Conservation (phyloP, 176 grass and related monocot genomes). For the Triticum urartu region DNA sequence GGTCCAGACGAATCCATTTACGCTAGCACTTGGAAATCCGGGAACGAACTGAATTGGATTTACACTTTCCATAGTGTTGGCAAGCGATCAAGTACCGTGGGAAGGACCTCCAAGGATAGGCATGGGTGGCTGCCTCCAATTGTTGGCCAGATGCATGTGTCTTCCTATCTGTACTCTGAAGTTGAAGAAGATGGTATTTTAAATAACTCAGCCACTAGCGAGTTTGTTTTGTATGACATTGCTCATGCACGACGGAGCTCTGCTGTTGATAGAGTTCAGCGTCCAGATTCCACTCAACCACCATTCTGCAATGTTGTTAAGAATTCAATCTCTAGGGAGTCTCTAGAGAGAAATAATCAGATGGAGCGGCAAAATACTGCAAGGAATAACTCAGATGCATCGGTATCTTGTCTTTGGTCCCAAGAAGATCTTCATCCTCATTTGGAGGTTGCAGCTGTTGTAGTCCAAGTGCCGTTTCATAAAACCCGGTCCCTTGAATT, state of each 20-base stretch:
- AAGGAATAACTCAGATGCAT: conserved; percentile 50
- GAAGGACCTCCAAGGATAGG: conserved; percentile 57
- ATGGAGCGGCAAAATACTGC: conserved; percentile 37
- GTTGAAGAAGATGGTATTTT: conserved; percentile 62
- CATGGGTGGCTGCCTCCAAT: conserved; percentile 54
- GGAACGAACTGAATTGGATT: conserved; percentile 78
- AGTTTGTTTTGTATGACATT: conserved; percentile 93
- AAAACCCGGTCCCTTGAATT: conserved; percentile 55
- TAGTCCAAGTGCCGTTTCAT: conserved; percentile 69
- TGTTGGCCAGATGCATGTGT: conserved; percentile 97
- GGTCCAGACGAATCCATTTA: conserved; percentile 73
- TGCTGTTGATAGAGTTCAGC: conserved; percentile 53
- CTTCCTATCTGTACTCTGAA: conserved; percentile 84
- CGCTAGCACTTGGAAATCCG: conserved; percentile 77
- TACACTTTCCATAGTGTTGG: conserved; percentile 87
- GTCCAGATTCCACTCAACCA: conserved; percentile 39
- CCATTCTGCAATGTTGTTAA: conserved; percentile 29
- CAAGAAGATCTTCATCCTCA: conserved; percentile 77
- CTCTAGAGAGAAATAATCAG: conserved; percentile 42
- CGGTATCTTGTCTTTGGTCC: conserved; percentile 66
- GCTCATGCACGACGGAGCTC: conserved; percentile 73
- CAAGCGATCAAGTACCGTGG: conserved; percentile 55
- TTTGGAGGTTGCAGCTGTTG: conserved; percentile 71
- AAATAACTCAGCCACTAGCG: conserved; percentile 74
- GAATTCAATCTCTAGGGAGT: conserved; percentile 31